Percentiles rank a stretch among this genome's conserved stretches.
phyloP scores from a whole-genome alignment of 1,284 basidiomycete genomes.

The Ustilago curta region DNA sequence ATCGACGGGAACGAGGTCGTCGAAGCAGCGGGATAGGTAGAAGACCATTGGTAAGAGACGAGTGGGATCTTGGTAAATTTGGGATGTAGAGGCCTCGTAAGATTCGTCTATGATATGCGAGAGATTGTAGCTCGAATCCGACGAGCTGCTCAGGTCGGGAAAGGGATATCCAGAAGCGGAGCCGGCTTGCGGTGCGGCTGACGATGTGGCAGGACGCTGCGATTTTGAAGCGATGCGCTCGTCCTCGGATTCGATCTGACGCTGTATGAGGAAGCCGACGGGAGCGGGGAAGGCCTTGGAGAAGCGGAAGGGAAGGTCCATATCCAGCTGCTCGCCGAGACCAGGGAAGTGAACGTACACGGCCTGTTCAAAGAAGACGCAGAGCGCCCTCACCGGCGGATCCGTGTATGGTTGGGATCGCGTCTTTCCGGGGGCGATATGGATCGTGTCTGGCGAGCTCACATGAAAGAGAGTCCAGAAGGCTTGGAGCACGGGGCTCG shows the following conservation, averaged over 20 bases:
- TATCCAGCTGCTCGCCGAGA: conserved; percentile 51
- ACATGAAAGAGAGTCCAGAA: conserved; percentile 59
- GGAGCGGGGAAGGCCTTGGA: conserved; percentile 46
- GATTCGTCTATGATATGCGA: conserved; percentile 26
- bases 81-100: conserved; percentile 22
- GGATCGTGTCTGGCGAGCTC: conserved; percentile 29
- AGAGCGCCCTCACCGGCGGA: conserved; percentile 41
- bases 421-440: conserved; percentile 32
- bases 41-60: conserved; percentile 54
- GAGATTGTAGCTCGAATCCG: conserved; percentile 28
- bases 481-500: conserved; percentile 44
- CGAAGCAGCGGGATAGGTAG: conserved; percentile 57
- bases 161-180: conserved; percentile 28
- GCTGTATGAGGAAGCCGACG: conserved; percentile 55
- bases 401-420: neutral
- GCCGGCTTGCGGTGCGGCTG: conserved; percentile 1
- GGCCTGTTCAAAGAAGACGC: conserved; percentile 57
- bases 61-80: conserved; percentile 17
- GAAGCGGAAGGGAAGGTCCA: conserved; percentile 55
- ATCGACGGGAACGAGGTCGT: conserved; percentile 55
- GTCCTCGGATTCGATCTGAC: conserved; percentile 53
- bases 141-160: conserved; percentile 28
- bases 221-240: conserved; percentile 29
- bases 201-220: conserved; percentile 2
- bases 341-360: conserved; percentile 56